Evolutionary conservation across 1,284 basidiomycete species (phyloP).

Genomic region (Apiotrichum gracile): DNA sequence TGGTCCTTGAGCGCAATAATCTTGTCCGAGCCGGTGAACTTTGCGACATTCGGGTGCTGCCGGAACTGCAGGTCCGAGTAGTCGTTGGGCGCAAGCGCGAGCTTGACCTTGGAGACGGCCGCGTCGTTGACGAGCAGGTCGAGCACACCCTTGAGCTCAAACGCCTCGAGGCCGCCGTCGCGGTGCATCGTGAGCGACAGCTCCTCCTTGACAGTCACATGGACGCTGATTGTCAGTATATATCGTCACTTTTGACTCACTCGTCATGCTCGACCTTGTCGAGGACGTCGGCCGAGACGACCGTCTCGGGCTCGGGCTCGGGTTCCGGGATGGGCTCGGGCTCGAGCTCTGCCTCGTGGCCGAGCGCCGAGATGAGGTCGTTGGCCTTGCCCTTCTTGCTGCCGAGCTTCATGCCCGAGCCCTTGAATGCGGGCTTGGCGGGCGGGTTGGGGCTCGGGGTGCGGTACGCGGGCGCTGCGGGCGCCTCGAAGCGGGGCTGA

Average conservation of each 20-base stretch:
- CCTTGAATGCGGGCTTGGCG: conserved; percentile 80
- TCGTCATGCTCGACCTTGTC: conserved; percentile 73
- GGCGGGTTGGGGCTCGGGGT: conserved; percentile 49
- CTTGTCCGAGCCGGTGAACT: conserved; percentile 60
- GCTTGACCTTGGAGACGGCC: conserved; percentile 65
- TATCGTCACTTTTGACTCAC: conserved; percentile 49
- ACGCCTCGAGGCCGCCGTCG: conserved; percentile 81
- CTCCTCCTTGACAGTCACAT: conserved; percentile 77
- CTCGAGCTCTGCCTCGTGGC: conserved; percentile 64
- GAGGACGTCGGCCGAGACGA: conserved; percentile 55
- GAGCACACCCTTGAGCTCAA: conserved; percentile 92
- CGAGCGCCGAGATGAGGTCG: conserved; percentile 79
- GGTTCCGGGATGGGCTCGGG: conserved; percentile 49
- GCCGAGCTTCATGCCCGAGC: conserved; percentile 95
- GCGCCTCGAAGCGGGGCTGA: conserved; percentile 59
- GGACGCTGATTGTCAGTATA: conserved; percentile 50
- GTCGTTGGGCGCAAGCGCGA: conserved; percentile 61
- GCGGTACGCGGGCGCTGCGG: conserved; percentile 33
- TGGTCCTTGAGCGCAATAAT: conserved; percentile 80
- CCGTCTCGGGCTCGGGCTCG: conserved; percentile 53
- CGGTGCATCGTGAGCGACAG: conserved; percentile 74
- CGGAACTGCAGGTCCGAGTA: conserved; percentile 82
- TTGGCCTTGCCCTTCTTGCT: conserved; percentile 76
- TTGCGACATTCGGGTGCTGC: conserved; percentile 91
- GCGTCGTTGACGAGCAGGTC: conserved; percentile 79